phyloP scores from a whole-genome alignment of 306 rosid species.

The Glycine tomentella region DNA sequence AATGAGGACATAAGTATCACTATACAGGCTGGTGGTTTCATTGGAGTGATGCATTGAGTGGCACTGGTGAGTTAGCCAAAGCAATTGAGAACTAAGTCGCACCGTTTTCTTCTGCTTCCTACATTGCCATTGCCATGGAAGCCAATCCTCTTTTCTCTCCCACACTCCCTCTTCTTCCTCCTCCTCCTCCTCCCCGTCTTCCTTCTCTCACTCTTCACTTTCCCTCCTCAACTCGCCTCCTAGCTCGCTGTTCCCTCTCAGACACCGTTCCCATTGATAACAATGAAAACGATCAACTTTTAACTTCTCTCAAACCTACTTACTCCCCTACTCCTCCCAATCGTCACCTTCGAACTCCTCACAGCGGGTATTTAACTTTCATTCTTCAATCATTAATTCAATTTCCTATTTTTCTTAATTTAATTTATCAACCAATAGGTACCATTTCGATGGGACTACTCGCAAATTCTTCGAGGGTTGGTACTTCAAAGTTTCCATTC shows the following conservation, averaged over 20 bases:
- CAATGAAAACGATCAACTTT: slow-evolving; percentile 36
- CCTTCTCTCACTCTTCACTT: background rate
- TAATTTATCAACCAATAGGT: slow-evolving; percentile 47
- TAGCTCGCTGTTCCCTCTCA: slow-evolving; percentile 14
- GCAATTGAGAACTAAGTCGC: no score
- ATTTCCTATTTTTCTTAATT: background rate
- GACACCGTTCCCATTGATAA: background rate
- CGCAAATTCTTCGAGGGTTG: slow-evolving; percentile 95
- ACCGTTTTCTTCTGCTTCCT: background rate
- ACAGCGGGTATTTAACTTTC: slow-evolving; percentile 76
- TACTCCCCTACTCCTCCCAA: slow-evolving; percentile 73
- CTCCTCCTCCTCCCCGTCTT: no score
- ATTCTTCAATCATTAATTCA: background rate
- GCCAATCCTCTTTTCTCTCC: background rate
- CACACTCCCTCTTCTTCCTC: background rate
- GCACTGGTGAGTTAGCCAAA: no score
- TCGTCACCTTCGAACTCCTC: slow-evolving; percentile 91
- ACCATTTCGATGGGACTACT: slow-evolving; percentile 82
- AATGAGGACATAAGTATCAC: no score
- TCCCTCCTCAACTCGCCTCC: background rate
- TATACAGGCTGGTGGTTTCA: no score
- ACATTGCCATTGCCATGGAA: slow-evolving; percentile 7
- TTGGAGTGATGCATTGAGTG: no score
- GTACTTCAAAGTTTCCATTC: slow-evolving; percentile 95
- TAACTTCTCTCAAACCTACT: slow-evolving; percentile 47